Conservation (phyloP, 371 early-diverging fungal genomes). For the Dichotomocladium elegans region DNA sequence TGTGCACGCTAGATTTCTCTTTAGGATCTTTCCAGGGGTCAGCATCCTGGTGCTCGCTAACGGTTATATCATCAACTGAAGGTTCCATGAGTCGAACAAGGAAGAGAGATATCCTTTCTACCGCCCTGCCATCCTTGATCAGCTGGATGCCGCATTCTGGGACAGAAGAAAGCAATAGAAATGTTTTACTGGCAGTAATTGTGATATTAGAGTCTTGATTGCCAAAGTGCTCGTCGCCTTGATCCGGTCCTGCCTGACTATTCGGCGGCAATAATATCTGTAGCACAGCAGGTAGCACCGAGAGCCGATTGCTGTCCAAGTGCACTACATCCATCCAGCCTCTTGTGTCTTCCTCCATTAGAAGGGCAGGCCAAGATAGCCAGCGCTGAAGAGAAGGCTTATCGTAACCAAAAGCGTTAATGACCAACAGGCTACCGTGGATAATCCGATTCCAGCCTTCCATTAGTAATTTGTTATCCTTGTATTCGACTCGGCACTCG, state of each 20-base stretch:
- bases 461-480: background rate
- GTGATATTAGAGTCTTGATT: too few species aligned
- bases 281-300: slow-evolving; percentile 7
- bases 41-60: background rate
- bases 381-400: slow-evolving; percentile 18
- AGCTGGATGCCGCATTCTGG: background rate
- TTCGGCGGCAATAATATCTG: background rate
- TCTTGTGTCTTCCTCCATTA: background rate
- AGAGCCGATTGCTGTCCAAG: background rate
- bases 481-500: background rate
- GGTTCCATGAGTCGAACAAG: background rate
- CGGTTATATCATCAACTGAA: background rate
- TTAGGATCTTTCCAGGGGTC: background rate
- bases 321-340: background rate
- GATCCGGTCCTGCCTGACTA: too few species aligned
- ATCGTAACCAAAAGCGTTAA: slow-evolving; percentile 24
- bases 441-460: slow-evolving; percentile 21
- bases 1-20: background rate
- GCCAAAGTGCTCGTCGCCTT: too few species aligned
- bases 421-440: slow-evolving; percentile 19
- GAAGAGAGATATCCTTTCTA: background rate
- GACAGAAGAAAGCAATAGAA: background rate
- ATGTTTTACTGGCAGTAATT: too few species aligned
- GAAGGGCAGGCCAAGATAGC: slow-evolving; percentile 14
- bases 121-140: background rate